Base-by-base conservation (phyloP, 169 alveolate genomes). In the Theileria annulata region DNA sequence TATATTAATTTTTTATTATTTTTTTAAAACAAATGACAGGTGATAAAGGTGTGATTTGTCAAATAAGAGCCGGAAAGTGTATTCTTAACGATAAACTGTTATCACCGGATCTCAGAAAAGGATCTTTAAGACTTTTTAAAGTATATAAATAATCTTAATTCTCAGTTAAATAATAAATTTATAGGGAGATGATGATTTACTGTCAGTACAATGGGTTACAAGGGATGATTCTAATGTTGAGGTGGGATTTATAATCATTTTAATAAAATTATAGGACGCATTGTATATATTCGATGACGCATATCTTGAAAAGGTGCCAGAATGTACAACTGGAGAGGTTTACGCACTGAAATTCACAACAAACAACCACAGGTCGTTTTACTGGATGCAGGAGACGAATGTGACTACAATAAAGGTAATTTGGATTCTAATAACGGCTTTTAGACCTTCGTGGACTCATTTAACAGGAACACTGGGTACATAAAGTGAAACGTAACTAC, bases 341-440 rank as follows among this genome's bases (percentile, higher is more conserved):
- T 86, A 86, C 54, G 80, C 63, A 30, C 85, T 86, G 33, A 82
- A 64, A 33, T 86, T 81, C 70, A 80, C 87, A 42, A 77, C 75
- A 33, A 86, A 77, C 35, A 77, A 56, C 80, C 83, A 76, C 70
- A 60, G 71, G 71, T 27, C 77, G 69, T 79, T 86, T 35, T 86
- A 72, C 80, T 86, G 92, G 92, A 86, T 86, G 90, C 92, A 86
- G 75, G 90, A 86, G 67, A 60, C 90, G 28, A 64, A 87, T 12
- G 31, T 33, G 3, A 28, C 33, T 0, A 58, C 60, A n/a, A 82
- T 82, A 62, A 75, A 75, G 79, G 88, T 80, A 73, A 23, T 66
- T n/a, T 15, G 10, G 66, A 21, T 19, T 0, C 13, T 56, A 3
- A 13, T 8, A 19, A 56, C 13, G n/a, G 21, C 15, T 5, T 49